Conservation (phyloP, 164 flowering plant genomes). For the Tinospora cordifolia region DNA sequence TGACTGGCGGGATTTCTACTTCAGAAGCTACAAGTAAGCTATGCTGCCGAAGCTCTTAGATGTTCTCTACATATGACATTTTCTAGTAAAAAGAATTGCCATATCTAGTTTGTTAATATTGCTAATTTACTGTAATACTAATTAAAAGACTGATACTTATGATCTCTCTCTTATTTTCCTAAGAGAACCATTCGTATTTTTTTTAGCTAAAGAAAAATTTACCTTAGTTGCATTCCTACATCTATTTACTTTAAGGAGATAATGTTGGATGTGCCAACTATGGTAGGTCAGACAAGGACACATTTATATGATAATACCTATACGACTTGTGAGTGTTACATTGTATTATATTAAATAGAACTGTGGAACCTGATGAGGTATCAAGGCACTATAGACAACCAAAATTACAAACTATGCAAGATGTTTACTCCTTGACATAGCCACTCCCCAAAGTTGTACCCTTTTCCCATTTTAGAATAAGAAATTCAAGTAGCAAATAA, state of each 20-base stretch:
- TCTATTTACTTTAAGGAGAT: not conserved
- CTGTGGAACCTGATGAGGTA: too few relatives aligned
- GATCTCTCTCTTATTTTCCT: not conserved
- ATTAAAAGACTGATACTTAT: not conserved
- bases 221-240: not conserved
- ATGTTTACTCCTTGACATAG: too few relatives aligned
- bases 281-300: not conserved
- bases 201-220: not conserved
- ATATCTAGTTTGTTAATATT: not conserved
- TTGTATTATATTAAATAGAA: too few relatives aligned
- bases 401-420: too few relatives aligned
- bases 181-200: not conserved
- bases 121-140: not conserved
- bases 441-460: too few relatives aligned
- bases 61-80: not conserved
- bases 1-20: slow-evolving; percentile 89
- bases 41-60: not conserved
- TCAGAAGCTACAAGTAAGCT: slow-evolving; percentile 58
- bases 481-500: too few relatives aligned
- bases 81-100: not conserved
- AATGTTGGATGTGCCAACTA: not conserved
- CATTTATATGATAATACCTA: not conserved
- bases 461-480: too few relatives aligned
- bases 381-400: too few relatives aligned
- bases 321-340: too few relatives aligned